Evolutionary conservation across 352 stramenopile species (phyloP), one percentile per base, ranked within the genome.

Genomic region (Blastocystis sp.): DNA sequence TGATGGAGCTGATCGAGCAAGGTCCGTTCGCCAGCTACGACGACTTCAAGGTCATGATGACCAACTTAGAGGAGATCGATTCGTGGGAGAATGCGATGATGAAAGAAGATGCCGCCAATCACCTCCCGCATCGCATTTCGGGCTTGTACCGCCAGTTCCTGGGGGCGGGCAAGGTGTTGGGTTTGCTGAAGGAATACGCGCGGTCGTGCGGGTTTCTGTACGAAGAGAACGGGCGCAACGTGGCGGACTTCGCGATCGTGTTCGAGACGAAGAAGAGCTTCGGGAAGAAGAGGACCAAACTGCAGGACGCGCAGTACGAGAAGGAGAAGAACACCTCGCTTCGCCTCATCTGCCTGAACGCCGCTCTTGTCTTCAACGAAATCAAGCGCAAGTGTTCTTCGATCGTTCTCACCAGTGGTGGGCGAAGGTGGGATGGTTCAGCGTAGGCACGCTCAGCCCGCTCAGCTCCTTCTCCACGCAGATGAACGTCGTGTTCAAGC

Each of bases 391-490:
- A 64, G 53, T 53, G 28, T n/a, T 81, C 71, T 9, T 62, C 40
- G 1, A 81, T 81, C 4, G 45, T 81, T 40, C 60, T 81, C 1
- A 45, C 71, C 19, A 98, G 94, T 88, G 97, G 71, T 65, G 19
- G 23, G 14, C 48, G 3, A 4, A 21, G 2, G 19, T 71, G 2
- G 19, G n/a, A 7, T 71, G 3, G 43, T 71, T 71, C 28, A 71
- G 19, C 62, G 10, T 7, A 71, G 64, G 97, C 62, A 99, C 97
- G 2, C 91, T 99, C 2, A 97, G 94, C 21, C 97, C 97, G 0
- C 87, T 99, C 7, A 92, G 94, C 82, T 97, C 95, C 40, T 98
- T 97, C 21, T 93, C 95, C 28, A 94, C 96, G 86, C 96, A 99
- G 89, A 92, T 99, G 41, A 94, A 96, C 0, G 92, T 99, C 48